These are phyloP conservation scores for Trichophyton rubrum DNA, from an alignment of 2,329 filamentous ascomycete species.

Conservation along the genomic window DNA sequence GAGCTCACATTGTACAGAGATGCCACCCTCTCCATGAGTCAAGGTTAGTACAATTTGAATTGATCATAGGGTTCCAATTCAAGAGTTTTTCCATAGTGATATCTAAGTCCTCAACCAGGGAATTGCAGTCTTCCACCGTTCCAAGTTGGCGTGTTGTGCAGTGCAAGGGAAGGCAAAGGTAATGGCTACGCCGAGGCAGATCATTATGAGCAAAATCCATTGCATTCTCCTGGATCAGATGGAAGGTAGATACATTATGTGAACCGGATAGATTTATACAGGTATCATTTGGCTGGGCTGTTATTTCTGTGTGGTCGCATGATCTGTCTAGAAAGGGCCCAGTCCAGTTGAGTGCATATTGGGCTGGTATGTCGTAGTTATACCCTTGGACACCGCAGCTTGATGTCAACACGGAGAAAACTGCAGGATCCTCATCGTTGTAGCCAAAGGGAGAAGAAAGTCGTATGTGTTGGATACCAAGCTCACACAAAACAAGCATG, in stretches of 20 bases:
- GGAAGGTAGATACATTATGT: not conserved
- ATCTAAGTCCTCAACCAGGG: not conserved
- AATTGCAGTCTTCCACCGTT: not conserved
- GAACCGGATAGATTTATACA: not conserved
- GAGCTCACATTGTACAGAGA: not conserved
- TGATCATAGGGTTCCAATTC: not conserved
- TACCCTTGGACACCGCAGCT: not conserved
- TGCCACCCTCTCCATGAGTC: not conserved
- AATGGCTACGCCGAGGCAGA: not conserved
- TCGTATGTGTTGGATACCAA: not conserved
- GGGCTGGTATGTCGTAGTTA: not conserved
- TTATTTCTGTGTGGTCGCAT: not conserved
- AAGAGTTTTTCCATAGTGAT: not conserved
- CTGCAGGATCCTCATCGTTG: not conserved
- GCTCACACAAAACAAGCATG: not conserved
- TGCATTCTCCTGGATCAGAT: not conserved
- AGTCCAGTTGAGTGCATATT: not conserved
- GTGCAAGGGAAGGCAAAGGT: not conserved
- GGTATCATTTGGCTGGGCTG: not conserved
- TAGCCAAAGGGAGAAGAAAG: not conserved
- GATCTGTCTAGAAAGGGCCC: not conserved
- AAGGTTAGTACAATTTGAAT: not conserved
- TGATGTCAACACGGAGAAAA: not conserved
- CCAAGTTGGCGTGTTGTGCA: not conserved
- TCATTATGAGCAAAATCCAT: slow-evolving; percentile 13